phyloP scores from a whole-genome alignment of 169 alveolate genomes.

The Fabrea salina region DNA sequence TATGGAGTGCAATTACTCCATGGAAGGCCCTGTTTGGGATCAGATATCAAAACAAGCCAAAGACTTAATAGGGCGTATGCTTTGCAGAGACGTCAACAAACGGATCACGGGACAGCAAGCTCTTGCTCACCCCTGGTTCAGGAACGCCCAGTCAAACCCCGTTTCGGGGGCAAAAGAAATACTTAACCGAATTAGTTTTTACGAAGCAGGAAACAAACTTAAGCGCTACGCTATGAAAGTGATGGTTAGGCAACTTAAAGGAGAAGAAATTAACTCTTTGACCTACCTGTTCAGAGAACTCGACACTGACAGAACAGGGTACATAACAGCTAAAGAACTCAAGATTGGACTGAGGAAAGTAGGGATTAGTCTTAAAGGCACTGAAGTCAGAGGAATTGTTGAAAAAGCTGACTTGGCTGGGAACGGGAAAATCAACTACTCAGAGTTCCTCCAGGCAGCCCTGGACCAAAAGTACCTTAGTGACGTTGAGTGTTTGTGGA shows the following conservation, averaged over 20 bases:
- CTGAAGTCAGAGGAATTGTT: slow-evolving; percentile 9
- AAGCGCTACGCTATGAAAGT: slow-evolving; percentile 37
- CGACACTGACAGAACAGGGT: slow-evolving; percentile 45
- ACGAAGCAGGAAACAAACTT: slow-evolving; percentile 19
- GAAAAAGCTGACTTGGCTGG: slow-evolving; percentile 46
- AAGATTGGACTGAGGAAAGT: neutral
- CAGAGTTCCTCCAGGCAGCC: slow-evolving; percentile 69
- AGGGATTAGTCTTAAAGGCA: neutral
- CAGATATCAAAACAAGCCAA: slow-evolving; percentile 55
- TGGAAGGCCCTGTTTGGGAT: slow-evolving; percentile 40
- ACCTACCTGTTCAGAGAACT: slow-evolving; percentile 30
- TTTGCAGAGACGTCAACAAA: slow-evolving; percentile 33
- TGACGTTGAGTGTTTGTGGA: slow-evolving; percentile 42
- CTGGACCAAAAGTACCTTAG: slow-evolving; percentile 42
- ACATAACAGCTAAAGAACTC: slow-evolving; percentile 35
- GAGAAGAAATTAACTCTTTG: slow-evolving; percentile 36
- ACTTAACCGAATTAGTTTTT: slow-evolving; percentile 2
- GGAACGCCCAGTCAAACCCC: neutral
- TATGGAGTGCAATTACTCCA: neutral
- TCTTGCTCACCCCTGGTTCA: slow-evolving; percentile 37
- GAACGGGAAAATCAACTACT: slow-evolving; percentile 66
- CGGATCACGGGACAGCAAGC: slow-evolving; percentile 47
- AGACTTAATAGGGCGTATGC: slow-evolving; percentile 47
- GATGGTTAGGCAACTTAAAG: slow-evolving; percentile 36
- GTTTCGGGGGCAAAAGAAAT: neutral